phyloP scores from a whole-genome alignment of 768 basidiomycete species.

The Pulveroboletus sp. region DNA sequence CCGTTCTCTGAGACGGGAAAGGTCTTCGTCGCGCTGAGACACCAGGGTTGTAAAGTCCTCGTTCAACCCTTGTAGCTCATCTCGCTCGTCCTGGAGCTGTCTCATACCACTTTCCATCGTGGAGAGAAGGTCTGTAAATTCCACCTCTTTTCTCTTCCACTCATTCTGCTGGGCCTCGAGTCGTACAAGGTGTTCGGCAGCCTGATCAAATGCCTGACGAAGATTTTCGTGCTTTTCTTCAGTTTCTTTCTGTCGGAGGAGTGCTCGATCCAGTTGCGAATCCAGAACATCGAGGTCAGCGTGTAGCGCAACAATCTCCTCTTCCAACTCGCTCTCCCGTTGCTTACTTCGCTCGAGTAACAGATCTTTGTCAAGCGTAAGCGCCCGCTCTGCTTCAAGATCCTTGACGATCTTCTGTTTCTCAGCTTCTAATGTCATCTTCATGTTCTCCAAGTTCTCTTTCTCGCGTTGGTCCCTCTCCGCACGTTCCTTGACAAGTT shows the following conservation, averaged over 20 bases:
- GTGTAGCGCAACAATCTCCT: conserved; percentile 78
- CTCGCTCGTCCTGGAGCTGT: conserved; percentile 53
- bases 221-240: conserved; percentile 77
- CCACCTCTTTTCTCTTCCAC: conserved; percentile 62
- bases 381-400: conserved; percentile 76
- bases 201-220: conserved; percentile 73
- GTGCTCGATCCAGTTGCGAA: conserved; percentile 78
- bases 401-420: conserved; percentile 80
- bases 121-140: conserved; percentile 56
- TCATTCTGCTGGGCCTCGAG: conserved; percentile 75
- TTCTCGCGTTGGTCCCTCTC: conserved; percentile 84
- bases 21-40: conserved; percentile 76
- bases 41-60: conserved; percentile 72
- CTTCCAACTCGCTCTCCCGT: conserved; percentile 81
- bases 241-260: conserved; percentile 73
- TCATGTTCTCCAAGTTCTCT: conserved; percentile 73
- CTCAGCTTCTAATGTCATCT: conserved; percentile 80
- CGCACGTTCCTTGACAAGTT: conserved; percentile 76
- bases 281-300: conserved; percentile 82
- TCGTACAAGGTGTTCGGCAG: conserved; percentile 80
- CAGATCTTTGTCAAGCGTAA: conserved; percentile 80
- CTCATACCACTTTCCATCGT: conserved; percentile 60
- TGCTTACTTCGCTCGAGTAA: conserved; percentile 81
- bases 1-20: conserved; percentile 70
- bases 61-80: conserved; percentile 59